These are phyloP conservation scores for Penicillium paneum DNA, from an alignment of 2,329 filamentous ascomycete species.

Conservation along the genomic window DNA sequence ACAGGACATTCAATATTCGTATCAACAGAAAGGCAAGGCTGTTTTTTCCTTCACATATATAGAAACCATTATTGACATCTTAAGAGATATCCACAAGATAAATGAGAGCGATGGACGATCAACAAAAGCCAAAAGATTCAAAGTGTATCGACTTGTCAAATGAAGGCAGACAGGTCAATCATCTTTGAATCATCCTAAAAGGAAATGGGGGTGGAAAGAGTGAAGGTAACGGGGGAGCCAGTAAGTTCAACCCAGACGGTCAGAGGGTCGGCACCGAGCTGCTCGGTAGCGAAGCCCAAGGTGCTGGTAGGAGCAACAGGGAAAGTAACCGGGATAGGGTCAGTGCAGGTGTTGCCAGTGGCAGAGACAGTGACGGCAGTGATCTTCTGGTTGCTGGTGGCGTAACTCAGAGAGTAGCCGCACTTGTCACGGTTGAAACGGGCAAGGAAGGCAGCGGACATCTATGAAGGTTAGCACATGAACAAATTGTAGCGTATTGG, in stretches of 20 bases:
- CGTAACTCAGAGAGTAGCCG: conserved; percentile 49
- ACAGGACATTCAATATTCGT: neutral
- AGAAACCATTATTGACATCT: conserved; percentile 7
- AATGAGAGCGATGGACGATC: neutral
- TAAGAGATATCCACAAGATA: conserved; percentile 5
- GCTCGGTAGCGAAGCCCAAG: conserved; percentile 48
- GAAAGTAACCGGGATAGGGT: conserved; percentile 55
- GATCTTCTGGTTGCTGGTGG: conserved; percentile 46
- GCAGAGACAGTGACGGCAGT: conserved; percentile 51
- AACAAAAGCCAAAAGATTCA: neutral
- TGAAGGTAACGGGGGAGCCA: conserved; percentile 47
- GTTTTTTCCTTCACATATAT: neutral
- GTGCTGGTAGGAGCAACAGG: conserved; percentile 45
- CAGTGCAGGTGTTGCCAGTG: conserved; percentile 50
- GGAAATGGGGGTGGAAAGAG: conserved; percentile 39
- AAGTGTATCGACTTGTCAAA: neutral
- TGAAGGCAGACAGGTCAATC: neutral
- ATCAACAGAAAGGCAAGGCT: neutral
- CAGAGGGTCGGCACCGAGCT: conserved; percentile 54
- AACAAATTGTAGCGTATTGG: neutral
- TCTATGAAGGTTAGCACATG: conserved; percentile 20
- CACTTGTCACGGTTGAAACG: conserved; percentile 55
- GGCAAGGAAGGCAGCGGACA: conserved; percentile 51
- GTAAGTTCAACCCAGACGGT: conserved; percentile 51
- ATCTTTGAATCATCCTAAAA: conserved; percentile 20